phyloP scores from a whole-genome alignment of 23 red algal species.

The Gracilaria caudata region DNA sequence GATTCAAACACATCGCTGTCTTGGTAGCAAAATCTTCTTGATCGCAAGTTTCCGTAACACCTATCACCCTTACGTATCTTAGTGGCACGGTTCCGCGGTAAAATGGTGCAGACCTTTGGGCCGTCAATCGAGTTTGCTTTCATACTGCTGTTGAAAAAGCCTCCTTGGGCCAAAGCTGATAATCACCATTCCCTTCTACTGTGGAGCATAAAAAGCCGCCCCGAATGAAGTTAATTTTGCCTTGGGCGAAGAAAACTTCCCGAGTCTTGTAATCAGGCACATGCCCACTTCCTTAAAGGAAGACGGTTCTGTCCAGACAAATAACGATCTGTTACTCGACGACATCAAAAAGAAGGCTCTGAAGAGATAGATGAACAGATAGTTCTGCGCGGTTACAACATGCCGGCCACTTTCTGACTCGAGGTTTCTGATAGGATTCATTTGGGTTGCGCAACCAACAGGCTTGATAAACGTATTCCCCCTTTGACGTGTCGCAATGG shows the following conservation, averaged over 20 bases:
- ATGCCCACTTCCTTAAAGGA: background rate
- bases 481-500: background rate
- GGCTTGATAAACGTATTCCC: background rate
- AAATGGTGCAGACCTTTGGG: background rate
- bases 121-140: background rate
- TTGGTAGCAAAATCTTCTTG: background rate
- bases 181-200: background rate
- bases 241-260: background rate
- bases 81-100: background rate
- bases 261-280: background rate
- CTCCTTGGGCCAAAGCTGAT: background rate
- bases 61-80: background rate
- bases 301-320: background rate
- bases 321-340: background rate
- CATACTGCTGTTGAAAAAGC: background rate
- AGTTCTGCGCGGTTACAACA: background rate
- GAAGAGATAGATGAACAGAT: slow-evolving; percentile 4
- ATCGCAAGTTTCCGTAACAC: background rate
- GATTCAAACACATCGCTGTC: background rate
- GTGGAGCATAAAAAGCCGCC: background rate
- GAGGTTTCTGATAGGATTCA: background rate
- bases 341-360: background rate
- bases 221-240: background rate
- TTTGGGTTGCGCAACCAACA: background rate
- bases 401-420: background rate